Conservation (phyloP, 2,329 filamentous ascomycete species). For the Aspergillus ochraceoroseus region DNA sequence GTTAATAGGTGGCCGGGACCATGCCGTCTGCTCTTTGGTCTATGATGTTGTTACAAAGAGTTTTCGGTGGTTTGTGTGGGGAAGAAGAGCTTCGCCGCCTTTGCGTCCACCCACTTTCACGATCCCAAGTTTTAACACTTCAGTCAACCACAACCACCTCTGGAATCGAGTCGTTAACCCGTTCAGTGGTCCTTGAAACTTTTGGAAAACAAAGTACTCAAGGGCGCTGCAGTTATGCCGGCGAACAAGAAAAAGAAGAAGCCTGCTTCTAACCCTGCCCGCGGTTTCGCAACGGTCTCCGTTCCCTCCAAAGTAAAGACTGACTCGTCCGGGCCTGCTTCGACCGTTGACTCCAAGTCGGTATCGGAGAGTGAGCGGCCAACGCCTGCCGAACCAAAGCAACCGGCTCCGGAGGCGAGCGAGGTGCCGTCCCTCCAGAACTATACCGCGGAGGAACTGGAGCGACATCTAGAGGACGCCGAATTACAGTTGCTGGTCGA, state of each 20-base stretch:
- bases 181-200: slow-evolving; percentile 9
- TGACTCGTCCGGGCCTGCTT: slow-evolving; percentile 31
- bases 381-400: slow-evolving; percentile 20
- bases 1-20: slow-evolving; percentile 30
- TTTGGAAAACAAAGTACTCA: slow-evolving; percentile 2
- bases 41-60: slow-evolving; percentile 41
- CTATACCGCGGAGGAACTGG: slow-evolving; percentile 80
- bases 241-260: slow-evolving; percentile 87
- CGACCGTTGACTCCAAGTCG: slow-evolving; percentile 27
- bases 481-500: slow-evolving; percentile 85
- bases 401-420: slow-evolving; percentile 6
- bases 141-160: neutral
- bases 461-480: slow-evolving; percentile 81
- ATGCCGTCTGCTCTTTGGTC: slow-evolving; percentile 24
- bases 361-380: slow-evolving; percentile 32
- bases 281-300: slow-evolving; percentile 91
- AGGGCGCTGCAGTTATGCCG: slow-evolving; percentile 53
- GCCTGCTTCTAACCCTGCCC: slow-evolving; percentile 74
- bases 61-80: slow-evolving; percentile 30
- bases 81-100: slow-evolving; percentile 22
- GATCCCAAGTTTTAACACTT: slow-evolving; percentile 7
- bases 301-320: slow-evolving; percentile 74
- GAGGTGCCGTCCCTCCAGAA: slow-evolving; percentile 44
- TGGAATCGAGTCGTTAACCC: neutral
- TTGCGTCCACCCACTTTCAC: slow-evolving; percentile 26